Evolutionary conservation across 768 basidiomycete genomes (phyloP).

Genomic region (Lyophyllum shimeji): DNA sequence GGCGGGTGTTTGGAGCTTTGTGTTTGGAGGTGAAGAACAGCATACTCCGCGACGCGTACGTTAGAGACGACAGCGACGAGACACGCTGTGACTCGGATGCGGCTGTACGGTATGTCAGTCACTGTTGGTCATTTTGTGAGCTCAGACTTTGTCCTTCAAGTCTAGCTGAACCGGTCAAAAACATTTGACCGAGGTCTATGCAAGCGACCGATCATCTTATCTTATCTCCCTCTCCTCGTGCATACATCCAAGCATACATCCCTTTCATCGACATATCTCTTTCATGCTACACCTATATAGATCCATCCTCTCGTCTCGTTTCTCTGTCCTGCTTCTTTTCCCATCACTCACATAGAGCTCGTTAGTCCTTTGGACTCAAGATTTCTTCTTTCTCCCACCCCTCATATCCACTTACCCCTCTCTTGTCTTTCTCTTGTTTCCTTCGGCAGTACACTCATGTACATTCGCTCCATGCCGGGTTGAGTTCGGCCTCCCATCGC

Average conservation of each 20-base stretch:
- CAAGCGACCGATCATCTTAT: background rate
- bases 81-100: too few relatives aligned
- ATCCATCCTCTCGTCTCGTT: background rate
- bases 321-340: background rate
- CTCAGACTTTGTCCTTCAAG: too few relatives aligned
- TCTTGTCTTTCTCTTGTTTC: background rate
- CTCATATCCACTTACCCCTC: slow-evolving; percentile 6
- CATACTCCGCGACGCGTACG: too few relatives aligned
- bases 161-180: background rate
- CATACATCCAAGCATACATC: background rate
- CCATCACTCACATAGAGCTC: background rate
- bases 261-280: background rate
- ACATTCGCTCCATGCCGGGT: background rate
- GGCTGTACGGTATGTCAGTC: too few relatives aligned
- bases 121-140: too few relatives aligned
- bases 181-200: background rate
- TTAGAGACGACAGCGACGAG: too few relatives aligned
- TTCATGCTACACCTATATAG: background rate
- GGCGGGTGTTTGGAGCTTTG: too few relatives aligned
- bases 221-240: background rate
- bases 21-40: too few relatives aligned
- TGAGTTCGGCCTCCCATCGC: slow-evolving; percentile 11
- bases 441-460: background rate
- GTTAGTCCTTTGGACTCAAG: background rate
- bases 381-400: background rate